Base-by-base conservation (phyloP, 345 rosid species). In the Angophora floribunda region DNA sequence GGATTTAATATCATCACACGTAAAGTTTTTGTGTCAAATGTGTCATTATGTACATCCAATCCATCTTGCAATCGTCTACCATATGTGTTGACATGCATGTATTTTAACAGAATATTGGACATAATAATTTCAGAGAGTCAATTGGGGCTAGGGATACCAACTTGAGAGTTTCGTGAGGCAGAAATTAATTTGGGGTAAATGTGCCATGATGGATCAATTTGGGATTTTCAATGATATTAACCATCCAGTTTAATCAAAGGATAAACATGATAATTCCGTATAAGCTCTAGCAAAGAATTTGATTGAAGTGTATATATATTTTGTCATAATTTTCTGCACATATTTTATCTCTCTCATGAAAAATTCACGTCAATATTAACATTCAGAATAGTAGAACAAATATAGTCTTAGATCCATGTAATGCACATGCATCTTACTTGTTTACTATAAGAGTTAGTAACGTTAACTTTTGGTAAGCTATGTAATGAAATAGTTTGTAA, bases 71-170 rank as follows among this genome's bases (percentile, higher is more conserved):
- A 2, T 0, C 75, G 1, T n/a, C 36, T 5, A 2, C 45, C 44
- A 30, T 0, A 0, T 67, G 44, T 4, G 22, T 15, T 7, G 1
- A 4, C 9, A 32, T 17, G 6, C 1, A 17, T 17, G 32, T 2
- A 63, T 28, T 63, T 16, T 52, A 52, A 7, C 21, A 19, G 3
- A 53, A 17, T 53, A 53, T 53, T 19, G 7, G 4, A 7, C 10
- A 0, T 63, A 63, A 3, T 1, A n/a, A 7, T 0, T 2, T 36
- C 41, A 8, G 9, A 52, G 19, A 15, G 0, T 30, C 32, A 7
- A 30, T n/a, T 14, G n/a, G 4, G 41, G 75, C 0, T 2, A 0
- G 17, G 7, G 4, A 5, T 3, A 3, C 1, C 0, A 7, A 2
- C 7, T 30, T 65, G 41, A 65, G 2, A 65, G 30, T 14, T 65